Evolutionary conservation across 1,139 yeast genomes (phyloP), one percentile per base, ranked within the genome.

Genomic region (Williopsis jadinii): DNA sequence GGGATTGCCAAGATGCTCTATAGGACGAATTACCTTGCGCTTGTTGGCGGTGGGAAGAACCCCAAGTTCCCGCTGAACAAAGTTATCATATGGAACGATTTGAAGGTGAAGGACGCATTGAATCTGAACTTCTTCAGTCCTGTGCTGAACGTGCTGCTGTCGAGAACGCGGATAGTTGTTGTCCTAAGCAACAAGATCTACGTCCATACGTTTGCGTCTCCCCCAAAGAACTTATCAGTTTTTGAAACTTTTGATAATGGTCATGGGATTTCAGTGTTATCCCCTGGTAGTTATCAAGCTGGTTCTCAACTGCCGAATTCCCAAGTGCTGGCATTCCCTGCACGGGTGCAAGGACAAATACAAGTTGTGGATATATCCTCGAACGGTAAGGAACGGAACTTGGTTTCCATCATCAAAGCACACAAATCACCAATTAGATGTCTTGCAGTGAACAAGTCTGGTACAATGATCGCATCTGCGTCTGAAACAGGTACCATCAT

Each of bases 71-170:
- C 95, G 2, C 71, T 76, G 51, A 86, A 86, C 61, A 84, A 84
- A 58, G 70, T 83, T 38, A 73, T 87, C 30, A 81, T 90, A 12
- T 90, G 97, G 96, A 97, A 90, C 62, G 97, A 90, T 59, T 62
- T 86, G 47, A 84, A 86, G 60, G 73, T 84, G 41, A 80, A 80
- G 52, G 80, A 80, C 35, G 84, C 90, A n/a, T 68, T 86, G 27
- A 73, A 76, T 29, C 64, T 90, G 44, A 94, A 84, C 58, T 87
- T 88, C 56, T 71, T 74, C 66, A 75, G 80, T 36, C 85, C 92
- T 0, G 81, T 90, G 2, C 62, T 83, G 41, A 80, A 84, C 52
- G 88, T 86, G 5, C 68, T 84, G 38, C 63, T 90, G 36, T 83
- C 95, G 9, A 70, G 96, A 43, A 76, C 82, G 26, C 67, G 88